These are phyloP conservation scores for Mortierella sp. DNA, from an alignment of 371 early-diverging fungal species.

Conservation along the genomic window DNA sequence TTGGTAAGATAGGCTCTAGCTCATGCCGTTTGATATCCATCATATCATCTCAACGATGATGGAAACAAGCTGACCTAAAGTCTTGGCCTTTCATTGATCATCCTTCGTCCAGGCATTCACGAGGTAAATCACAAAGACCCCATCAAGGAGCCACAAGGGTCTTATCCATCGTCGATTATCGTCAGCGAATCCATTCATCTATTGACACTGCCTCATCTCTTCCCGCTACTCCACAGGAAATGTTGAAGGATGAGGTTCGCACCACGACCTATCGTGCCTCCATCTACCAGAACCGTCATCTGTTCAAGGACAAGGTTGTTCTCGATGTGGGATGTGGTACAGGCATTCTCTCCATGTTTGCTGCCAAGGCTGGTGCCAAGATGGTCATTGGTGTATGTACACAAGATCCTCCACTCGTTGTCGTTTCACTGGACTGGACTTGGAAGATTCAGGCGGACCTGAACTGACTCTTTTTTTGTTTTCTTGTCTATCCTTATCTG, in stretches of 20 bases:
- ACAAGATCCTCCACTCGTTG: not conserved
- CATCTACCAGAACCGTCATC: constrained; percentile 92
- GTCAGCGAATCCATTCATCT: no score
- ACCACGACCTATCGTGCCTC: constrained; percentile 94
- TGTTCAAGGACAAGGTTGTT: constrained; percentile 96
- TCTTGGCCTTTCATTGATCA: not conserved
- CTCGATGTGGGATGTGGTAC: constrained; percentile 99
- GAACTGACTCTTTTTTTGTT: not conserved
- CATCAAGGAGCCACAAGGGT: not conserved
- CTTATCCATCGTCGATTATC: not conserved
- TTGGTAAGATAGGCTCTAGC: constrained; percentile 66
- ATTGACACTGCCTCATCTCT: not conserved
- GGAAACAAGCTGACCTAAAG: not conserved
- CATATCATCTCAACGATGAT: not conserved
- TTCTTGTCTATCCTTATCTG: not conserved
- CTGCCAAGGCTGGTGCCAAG: constrained; percentile 96
- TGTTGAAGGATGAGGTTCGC: constrained; percentile 95
- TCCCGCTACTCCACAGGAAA: constrained; percentile 69
- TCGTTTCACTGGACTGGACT: not conserved
- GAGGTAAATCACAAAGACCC: constrained; percentile 41
- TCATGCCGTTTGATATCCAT: not conserved
- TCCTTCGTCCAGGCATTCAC: constrained; percentile 59
- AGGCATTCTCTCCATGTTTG: constrained; percentile 97
- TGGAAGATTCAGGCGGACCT: not conserved
- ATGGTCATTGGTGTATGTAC: constrained; percentile 88